Base-by-base conservation (phyloP, 2,329 filamentous ascomycete genomes). In the Trichoderma simmonsii region DNA sequence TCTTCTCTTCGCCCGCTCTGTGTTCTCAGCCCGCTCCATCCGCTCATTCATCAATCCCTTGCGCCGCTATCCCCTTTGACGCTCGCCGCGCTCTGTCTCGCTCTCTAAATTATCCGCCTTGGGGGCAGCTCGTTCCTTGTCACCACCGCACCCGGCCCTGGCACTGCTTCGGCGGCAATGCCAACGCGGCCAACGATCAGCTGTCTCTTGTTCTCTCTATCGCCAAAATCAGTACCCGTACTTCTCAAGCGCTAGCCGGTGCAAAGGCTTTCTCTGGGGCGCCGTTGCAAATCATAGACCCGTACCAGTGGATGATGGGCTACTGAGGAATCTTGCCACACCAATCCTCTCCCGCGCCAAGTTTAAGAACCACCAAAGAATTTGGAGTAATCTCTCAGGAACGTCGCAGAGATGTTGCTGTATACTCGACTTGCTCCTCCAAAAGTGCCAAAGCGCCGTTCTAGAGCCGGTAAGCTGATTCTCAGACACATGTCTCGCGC, bases 361-460 rank as follows among this genome's bases (percentile, higher is more conserved):
- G 34, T 11, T 12, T 54, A 28, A 48, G 36, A 67, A 62, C 8
- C 39, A 4, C n/a, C 54, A 54, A 51, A 51, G 32, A 26, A 51
- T 12, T 24, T 30, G 21, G 36, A 48, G 24, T 15, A 48, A 32
- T 32, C 26, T 64, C 12, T 54, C 51, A 30, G 64, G 26, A 63
- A 39, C 32, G 66, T 28, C 28, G 43, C 61, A 54, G 77, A 66
- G 59, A 89, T 90, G 88, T 80, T 90, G 75, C 79, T 90, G 59
- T 90, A 89, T 77, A 88, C 87, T n/a, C 85, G 83, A 78, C 80
- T 86, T 64, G 88, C 88, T 72, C 79, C 84, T 61, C 86, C 88
- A n/a, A 90, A 89, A 79, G 81, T 84, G 59, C 88, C 88, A 36
- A 90, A 89, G 80, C 85, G 82, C 77, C 84, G 88, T 70, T 90